Evolutionary conservation across 192 early-diverging fungal species (phyloP), one percentile per base, ranked within the genome.

Genomic region (Entomortierella lignicola): DNA sequence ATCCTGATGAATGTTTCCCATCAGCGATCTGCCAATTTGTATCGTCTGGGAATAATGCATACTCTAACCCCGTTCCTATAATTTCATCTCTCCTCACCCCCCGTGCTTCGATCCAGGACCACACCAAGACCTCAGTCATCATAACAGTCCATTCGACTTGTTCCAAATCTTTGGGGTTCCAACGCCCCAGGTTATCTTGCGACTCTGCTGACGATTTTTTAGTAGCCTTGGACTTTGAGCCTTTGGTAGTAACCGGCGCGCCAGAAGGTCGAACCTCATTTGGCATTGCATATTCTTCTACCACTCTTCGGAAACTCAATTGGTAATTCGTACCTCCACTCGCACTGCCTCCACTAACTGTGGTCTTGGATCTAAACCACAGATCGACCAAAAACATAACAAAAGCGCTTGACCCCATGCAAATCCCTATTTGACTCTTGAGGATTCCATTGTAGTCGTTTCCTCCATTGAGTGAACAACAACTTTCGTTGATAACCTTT

Each of bases 21-120:
- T n/a, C 23, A 13, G 20, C 47, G 0, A 10, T 25, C 32, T 32
- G 23, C 30, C 52, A 23, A 2, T 25, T 20, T 3, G 23, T 20
- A 8, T 62, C 65, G 7, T 54, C 60, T 37, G 64, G 72, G 47
- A 51, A 77, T 5, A 69, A 52, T 17, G 59, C 48, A 4, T 60
- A 23, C 31, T 70, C 75, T 17, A 79, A 8, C 51, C 66, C 67
- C 0, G 75, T 79, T 25, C 63, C 58, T 8, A 54, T 25, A 31
- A 79, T 79, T 2, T 79, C 75, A 0, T 79, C 47, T 15, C 63
- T 37, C 8, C 67, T 54, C 17, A 79, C 60, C 0, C 75, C 75
- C 2, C 67, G 66, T 6, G 68, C 68, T 48, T 70, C 75, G 51
- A 70, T 61, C 75, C 75, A 79, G 2, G 75, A 56, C 67, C 68